Conservation (phyloP, 805 yeast species). For the Priceomyces fermenticarens region DNA sequence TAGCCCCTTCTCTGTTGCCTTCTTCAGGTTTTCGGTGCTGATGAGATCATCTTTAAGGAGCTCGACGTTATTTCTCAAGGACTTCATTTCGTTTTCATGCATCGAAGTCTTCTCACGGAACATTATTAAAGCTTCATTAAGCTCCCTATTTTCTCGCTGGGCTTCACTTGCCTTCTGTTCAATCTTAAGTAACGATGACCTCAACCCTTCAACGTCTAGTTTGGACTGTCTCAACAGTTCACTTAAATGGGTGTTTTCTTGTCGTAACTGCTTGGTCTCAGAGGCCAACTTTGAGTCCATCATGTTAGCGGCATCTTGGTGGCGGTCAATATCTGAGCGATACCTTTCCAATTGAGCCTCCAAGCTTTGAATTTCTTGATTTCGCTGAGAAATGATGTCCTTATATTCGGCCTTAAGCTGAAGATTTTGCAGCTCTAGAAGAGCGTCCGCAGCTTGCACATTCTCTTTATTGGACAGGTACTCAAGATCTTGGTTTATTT, state of each 20-base stretch:
- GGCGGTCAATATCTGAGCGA: neutral
- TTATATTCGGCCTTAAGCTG: conserved; percentile 7
- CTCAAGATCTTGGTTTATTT: conserved; percentile 7
- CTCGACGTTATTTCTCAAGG: conserved; percentile 2
- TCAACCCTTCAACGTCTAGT: conserved; percentile 1
- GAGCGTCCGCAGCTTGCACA: neutral
- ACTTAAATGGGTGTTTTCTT: conserved; percentile 7
- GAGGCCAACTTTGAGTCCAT: conserved; percentile 7
- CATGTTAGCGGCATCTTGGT: neutral
- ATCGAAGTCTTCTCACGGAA: conserved; percentile 1
- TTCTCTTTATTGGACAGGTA: conserved; percentile 10
- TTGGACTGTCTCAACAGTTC: conserved; percentile 4
- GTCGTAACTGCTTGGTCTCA: conserved; percentile 18
- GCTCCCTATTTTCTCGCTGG: neutral
- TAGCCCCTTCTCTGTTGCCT: conserved; percentile 11
- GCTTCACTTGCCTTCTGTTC: neutral
- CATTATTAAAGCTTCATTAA: conserved; percentile 1
- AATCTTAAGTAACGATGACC: neutral
- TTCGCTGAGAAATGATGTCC: conserved; percentile 6
- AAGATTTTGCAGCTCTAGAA: neutral
- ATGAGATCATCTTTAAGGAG: conserved; percentile 3
- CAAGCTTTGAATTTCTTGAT: conserved; percentile 1
- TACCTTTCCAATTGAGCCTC: conserved; percentile 1
- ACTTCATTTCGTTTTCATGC: conserved; percentile 4
- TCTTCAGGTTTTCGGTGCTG: conserved; percentile 1